Base-by-base conservation (phyloP, 208 protist genomes). In the Leishmania tarentolae region DNA sequence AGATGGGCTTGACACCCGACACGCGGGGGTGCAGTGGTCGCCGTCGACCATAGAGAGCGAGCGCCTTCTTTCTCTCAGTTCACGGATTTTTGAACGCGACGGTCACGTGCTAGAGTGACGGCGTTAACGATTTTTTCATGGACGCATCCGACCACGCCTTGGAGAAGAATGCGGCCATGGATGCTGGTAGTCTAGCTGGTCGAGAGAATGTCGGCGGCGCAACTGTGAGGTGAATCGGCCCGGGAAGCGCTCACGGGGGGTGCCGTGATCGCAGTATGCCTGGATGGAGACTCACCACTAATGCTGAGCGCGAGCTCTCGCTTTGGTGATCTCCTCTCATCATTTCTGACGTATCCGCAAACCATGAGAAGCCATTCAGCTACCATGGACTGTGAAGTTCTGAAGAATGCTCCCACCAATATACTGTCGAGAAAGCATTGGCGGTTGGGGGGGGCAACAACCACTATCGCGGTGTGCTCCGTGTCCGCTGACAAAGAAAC, bases 231-330 rank as follows among this genome's bases (percentile, higher is more conserved):
- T 17, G 24, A 63, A 35, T 28, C 8, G 21, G n/a, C 37, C 11
- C 35, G 37, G 52, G 24, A 47, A 9, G 17, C 9, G 21, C 11
- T 37, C 59, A 15, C 13, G 59, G 13, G 13, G 37, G 57, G 17
- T 31, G 59, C 21, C 7, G 46, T 83, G 3, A 71, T 75, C 3
- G 65, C 90, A 9, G 78, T 89, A 17, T 84, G 88, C 66, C 31
- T 85, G 50, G 88, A 84, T 75, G 89, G 87, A 1, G 89, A 91
- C 68, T 85, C 90, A 73, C 89, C 87, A 1, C 87, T 87, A 21
- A 85, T 83, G 1, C 79, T 89, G 74, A 92, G 83, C 2, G 83
- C 84, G 7, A 87, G 80, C 78, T 80, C 87, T 13, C 85, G 85
- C 1, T 86, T 90, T 73, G 87, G 75, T 35, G 89, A 90, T 73